Conservation (phyloP, 75 land plant genomes). For the Isoetes taiwanensis region DNA sequence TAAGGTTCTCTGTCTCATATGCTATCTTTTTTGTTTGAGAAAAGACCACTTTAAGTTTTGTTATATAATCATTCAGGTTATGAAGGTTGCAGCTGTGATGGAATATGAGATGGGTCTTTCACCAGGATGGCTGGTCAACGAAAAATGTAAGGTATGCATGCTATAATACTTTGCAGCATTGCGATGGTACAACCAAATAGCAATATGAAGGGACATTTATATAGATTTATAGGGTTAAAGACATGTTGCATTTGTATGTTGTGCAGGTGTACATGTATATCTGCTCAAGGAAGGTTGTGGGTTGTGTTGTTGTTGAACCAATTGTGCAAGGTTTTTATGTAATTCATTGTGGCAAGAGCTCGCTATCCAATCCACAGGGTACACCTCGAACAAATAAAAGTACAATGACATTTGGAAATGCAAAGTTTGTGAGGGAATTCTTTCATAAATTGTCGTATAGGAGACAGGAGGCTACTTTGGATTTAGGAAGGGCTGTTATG, state of each 20-base stretch:
- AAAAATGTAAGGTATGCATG: conserved; percentile 48
- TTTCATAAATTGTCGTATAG: conserved; percentile 6
- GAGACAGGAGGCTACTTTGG: not conserved
- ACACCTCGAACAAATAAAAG: not conserved
- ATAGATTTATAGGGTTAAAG: too few relatives aligned
- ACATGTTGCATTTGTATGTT: not conserved
- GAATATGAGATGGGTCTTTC: conserved; percentile 63
- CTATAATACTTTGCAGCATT: not conserved
- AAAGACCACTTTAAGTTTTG: not conserved
- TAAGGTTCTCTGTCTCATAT: conserved; percentile 1
- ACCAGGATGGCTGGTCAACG: conserved; percentile 51
- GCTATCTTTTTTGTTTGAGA: not conserved
- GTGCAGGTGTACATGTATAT: conserved; percentile 71
- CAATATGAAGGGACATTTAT: too few relatives aligned
- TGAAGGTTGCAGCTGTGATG: conserved; percentile 53
- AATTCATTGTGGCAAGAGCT: conserved; percentile 7
- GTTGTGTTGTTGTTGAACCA: conserved; percentile 63
- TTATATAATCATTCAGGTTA: conserved; percentile 39
- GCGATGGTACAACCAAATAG: not conserved
- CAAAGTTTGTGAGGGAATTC: conserved; percentile 44
- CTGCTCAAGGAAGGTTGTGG: conserved; percentile 41
- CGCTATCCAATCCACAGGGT: not conserved
- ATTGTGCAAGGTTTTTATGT: conserved; percentile 42
- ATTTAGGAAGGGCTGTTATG: conserved; percentile 27
- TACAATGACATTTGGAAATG: conserved; percentile 40